A percentile compares a stretch with the other conserved stretches of the same genome.
Evolutionary conservation across 257 asterid genomes (phyloP).

Genomic region (Scutellaria baicalensis): DNA sequence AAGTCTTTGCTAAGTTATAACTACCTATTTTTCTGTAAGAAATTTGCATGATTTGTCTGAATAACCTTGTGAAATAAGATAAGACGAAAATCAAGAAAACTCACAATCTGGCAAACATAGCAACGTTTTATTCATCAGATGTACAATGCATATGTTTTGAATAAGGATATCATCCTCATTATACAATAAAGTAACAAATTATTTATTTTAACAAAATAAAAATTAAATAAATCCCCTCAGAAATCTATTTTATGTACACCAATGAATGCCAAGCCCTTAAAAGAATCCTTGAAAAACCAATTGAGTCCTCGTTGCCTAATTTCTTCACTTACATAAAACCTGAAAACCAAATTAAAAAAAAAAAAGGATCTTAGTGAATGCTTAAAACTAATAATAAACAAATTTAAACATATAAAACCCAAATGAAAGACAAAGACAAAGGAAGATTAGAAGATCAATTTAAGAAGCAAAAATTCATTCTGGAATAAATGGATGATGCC

Average conservation of each 20-base stretch:
- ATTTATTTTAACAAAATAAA: constrained; percentile 1
- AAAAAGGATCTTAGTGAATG: too few species aligned
- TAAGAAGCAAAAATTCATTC: too few species aligned
- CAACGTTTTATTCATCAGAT: not conserved
- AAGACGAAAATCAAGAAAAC: not conserved
- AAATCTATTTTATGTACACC: constrained; percentile 1
- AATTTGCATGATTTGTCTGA: too few species aligned
- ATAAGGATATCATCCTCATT: not conserved
- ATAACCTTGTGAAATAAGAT: not conserved
- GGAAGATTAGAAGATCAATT: not conserved
- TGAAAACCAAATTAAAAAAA: not conserved
- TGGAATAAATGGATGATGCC: too few species aligned
- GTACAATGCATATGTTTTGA: not conserved
- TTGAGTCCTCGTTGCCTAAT: not conserved
- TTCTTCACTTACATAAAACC: not conserved
- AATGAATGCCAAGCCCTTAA: constrained; percentile 1
- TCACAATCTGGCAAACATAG: not conserved
- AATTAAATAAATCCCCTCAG: not conserved
- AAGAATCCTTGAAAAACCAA: constrained; percentile 5
- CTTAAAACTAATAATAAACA: too few species aligned
- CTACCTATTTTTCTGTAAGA: too few species aligned
- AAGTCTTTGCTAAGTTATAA: not conserved
- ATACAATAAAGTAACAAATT: not conserved
- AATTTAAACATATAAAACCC: too few species aligned
- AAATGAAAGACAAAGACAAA: too few species aligned